phyloP scores from a whole-genome alignment of 495 filamentous ascomycete species.

The Talaromyces liani region DNA sequence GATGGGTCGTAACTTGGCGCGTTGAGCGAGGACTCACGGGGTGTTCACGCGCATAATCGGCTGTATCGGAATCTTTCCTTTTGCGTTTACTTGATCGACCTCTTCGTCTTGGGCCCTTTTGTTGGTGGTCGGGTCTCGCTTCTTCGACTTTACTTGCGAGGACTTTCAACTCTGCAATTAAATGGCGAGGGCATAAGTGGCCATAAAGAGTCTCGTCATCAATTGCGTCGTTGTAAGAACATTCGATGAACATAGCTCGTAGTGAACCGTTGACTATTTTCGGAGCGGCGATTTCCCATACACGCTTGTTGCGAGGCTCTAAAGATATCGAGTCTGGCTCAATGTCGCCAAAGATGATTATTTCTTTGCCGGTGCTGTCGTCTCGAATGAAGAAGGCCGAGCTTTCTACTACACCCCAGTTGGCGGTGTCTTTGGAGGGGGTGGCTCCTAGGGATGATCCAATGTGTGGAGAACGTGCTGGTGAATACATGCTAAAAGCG shows the following conservation, averaged over 20 bases:
- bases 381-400: constrained; percentile 89
- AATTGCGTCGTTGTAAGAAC: constrained; percentile 75
- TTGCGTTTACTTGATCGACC: constrained; percentile 24
- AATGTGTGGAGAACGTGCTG: constrained; percentile 22
- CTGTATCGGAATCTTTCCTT: constrained; percentile 12
- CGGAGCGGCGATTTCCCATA: constrained; percentile 81
- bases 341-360: constrained; percentile 91
- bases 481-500: constrained; percentile 20
- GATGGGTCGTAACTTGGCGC: constrained; percentile 8
- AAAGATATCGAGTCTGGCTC: constrained; percentile 84
- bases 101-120: constrained; percentile 8
- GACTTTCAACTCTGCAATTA: constrained; percentile 65
- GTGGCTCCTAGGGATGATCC: constrained; percentile 1
- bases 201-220: constrained; percentile 73
- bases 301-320: constrained; percentile 64
- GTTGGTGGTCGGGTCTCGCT: constrained; percentile 4
- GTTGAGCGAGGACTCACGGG: constrained; percentile 23
- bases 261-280: constrained; percentile 66
- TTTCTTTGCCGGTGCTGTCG: constrained; percentile 56
- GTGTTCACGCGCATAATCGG: constrained; percentile 6
- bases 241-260: constrained; percentile 86
- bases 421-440: constrained; percentile 17
- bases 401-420: constrained; percentile 57
- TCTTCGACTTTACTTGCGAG: constrained; percentile 59
- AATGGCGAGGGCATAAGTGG: constrained; percentile 75